Evolutionary conservation across 108 stramenopile genomes (phyloP).

Genomic region (Stephanodiscus triporus): DNA sequence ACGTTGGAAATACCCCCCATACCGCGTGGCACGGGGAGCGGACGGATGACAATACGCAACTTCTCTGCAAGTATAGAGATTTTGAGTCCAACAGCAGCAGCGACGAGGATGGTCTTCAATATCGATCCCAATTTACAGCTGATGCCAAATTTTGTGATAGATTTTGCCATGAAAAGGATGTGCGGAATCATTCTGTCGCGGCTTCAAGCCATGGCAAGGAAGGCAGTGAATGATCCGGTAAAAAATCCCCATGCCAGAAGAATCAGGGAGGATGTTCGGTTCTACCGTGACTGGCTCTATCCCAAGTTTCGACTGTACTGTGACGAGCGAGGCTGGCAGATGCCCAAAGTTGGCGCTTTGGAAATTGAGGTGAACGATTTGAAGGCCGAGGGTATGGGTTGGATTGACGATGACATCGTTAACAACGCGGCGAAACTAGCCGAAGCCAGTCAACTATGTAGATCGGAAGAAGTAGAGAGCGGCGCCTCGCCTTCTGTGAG

Average conservation of each 20-base stretch:
- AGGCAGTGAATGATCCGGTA: slow-evolving; percentile 73
- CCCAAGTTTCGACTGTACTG: slow-evolving; percentile 84
- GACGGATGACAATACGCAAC: slow-evolving; percentile 77
- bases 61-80: slow-evolving; percentile 78
- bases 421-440: slow-evolving; percentile 17
- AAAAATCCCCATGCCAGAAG: slow-evolving; percentile 74
- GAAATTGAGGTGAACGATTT: slow-evolving; percentile 63
- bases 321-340: slow-evolving; percentile 75
- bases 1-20: slow-evolving; percentile 67
- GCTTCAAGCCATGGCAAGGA: slow-evolving; percentile 76
- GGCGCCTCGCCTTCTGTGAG: neutral
- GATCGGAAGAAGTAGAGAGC: slow-evolving; percentile 2
- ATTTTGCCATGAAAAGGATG: slow-evolving; percentile 90
- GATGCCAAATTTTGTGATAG: slow-evolving; percentile 83
- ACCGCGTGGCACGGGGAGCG: slow-evolving; percentile 71
- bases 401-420: slow-evolving; percentile 28
- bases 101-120: slow-evolving; percentile 85
- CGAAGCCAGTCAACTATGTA: neutral
- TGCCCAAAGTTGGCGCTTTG: slow-evolving; percentile 80
- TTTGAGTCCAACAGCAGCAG: slow-evolving; percentile 72
- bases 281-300: slow-evolving; percentile 87
- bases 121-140: slow-evolving; percentile 87
- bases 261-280: slow-evolving; percentile 80
- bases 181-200: slow-evolving; percentile 86
- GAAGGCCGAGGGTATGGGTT: slow-evolving; percentile 35